phyloP scores from a whole-genome alignment of 1,139 yeast genomes.

The Suhomyces wounanorum region DNA sequence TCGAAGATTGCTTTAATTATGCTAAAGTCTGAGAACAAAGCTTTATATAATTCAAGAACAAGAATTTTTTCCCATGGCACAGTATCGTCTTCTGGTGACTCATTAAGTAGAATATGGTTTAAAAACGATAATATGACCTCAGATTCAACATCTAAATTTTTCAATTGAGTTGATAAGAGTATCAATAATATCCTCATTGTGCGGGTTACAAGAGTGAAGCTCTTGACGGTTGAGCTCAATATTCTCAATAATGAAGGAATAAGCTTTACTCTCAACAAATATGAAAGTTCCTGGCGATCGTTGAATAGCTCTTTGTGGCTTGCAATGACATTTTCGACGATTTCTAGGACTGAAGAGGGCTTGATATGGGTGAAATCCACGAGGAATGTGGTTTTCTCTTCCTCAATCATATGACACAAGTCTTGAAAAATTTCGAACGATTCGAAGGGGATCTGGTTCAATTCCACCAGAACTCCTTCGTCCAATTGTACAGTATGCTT shows the following conservation, averaged over 20 bases:
- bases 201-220: slow-evolving; percentile 69
- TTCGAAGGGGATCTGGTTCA: slow-evolving; percentile 63
- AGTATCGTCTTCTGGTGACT: slow-evolving; percentile 18
- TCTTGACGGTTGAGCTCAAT: slow-evolving; percentile 58
- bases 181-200: slow-evolving; percentile 70
- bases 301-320: slow-evolving; percentile 59
- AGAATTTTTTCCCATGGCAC: slow-evolving; percentile 68
- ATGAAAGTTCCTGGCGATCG: slow-evolving; percentile 64
- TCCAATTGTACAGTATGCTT: slow-evolving; percentile 42
- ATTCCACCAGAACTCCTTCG: slow-evolving; percentile 40
- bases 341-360: slow-evolving; percentile 73
- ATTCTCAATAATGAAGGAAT: slow-evolving; percentile 75
- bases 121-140: slow-evolving; percentile 77
- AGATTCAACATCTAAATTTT: slow-evolving; percentile 67
- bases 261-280: slow-evolving; percentile 62
- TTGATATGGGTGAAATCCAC: slow-evolving; percentile 51
- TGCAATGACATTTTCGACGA: slow-evolving; percentile 67
- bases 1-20: slow-evolving; percentile 55
- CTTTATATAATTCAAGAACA: slow-evolving; percentile 70
- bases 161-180: slow-evolving; percentile 60
- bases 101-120: slow-evolving; percentile 58
- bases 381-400: slow-evolving; percentile 53
- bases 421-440: slow-evolving; percentile 71
- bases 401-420: slow-evolving; percentile 67
- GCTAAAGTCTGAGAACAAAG: slow-evolving; percentile 57